Conservation (phyloP, 257 asterid species). For the Mentha longifolia region DNA sequence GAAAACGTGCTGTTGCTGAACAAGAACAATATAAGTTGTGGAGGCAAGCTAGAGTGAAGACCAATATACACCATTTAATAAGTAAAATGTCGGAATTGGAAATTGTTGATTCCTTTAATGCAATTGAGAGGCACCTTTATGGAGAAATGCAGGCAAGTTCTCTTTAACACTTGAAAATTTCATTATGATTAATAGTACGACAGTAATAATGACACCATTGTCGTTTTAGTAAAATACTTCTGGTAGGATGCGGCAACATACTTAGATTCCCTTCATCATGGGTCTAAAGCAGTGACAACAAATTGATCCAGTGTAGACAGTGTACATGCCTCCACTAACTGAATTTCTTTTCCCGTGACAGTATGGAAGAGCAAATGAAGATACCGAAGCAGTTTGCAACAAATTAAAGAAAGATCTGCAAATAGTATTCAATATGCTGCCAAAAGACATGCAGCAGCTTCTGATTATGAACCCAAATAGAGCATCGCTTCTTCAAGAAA, state of each 20-base stretch:
- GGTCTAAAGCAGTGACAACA: conserved; percentile 10
- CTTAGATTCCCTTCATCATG: background rate
- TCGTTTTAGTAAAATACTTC: conserved; percentile 13
- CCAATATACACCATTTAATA: conserved; percentile 64
- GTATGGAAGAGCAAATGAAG: conserved; percentile 62
- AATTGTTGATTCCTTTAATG: conserved; percentile 80
- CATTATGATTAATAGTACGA: background rate
- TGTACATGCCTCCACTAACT: conserved; percentile 13
- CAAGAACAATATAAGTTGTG: conserved; percentile 86
- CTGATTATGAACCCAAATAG: conserved; percentile 79
- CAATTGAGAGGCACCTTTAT: conserved; percentile 80
- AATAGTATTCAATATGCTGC: conserved; percentile 67
- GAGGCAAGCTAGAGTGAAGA: conserved; percentile 89
- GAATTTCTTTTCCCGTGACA: conserved; percentile 40
- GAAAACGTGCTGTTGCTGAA: conserved; percentile 95
- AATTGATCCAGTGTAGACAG: background rate
- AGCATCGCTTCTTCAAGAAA: conserved; percentile 64
- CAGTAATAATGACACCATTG: conserved; percentile 23
- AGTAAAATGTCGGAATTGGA: conserved; percentile 85
- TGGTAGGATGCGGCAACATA: conserved; percentile 19
- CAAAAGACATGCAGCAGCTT: conserved; percentile 85
- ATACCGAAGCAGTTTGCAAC: conserved; percentile 58
- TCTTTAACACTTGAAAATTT: background rate
- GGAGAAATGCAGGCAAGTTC: conserved; percentile 79
- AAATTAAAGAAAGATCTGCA: conserved; percentile 83